phyloP scores from a whole-genome alignment of 345 rosid genomes.

The Aethionema arabicum region DNA sequence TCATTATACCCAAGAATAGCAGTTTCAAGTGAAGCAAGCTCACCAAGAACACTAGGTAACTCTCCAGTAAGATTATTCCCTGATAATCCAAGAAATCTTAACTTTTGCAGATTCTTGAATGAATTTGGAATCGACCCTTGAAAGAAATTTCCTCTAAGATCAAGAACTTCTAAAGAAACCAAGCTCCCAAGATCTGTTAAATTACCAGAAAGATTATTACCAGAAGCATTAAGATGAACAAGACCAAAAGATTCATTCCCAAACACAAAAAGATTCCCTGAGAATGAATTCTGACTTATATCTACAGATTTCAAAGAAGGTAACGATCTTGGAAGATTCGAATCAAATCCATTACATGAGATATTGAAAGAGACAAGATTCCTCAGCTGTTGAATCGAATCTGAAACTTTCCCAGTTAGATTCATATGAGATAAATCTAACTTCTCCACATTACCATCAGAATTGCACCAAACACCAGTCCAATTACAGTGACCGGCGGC shows the following conservation, averaged over 20 bases:
- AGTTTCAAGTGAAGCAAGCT: constrained; percentile 71
- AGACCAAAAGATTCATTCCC: constrained; percentile 62
- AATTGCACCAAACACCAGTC: constrained; percentile 80
- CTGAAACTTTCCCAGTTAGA: constrained; percentile 67
- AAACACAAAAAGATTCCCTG: constrained; percentile 47
- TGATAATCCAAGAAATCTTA: constrained; percentile 81
- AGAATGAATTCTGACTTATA: constrained; percentile 67
- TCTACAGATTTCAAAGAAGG: constrained; percentile 59
- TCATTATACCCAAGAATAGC: constrained; percentile 85
- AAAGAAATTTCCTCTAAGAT: constrained; percentile 86
- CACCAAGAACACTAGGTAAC: constrained; percentile 70
- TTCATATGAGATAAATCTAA: constrained; percentile 81
- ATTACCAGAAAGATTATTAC: constrained; percentile 71
- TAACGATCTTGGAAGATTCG: constrained; percentile 48
- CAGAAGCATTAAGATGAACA: constrained; percentile 70
- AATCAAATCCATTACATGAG: constrained; percentile 65
- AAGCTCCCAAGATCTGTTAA: constrained; percentile 73
- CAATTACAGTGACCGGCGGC: constrained; percentile 59
- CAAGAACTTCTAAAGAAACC: constrained; percentile 60
- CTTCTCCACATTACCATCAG: constrained; percentile 58
- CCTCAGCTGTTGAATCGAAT: constrained; percentile 49
- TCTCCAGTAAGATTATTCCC: constrained; percentile 86
- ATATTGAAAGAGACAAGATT: constrained; percentile 66
- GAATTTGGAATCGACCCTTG: constrained; percentile 70
- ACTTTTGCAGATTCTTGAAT: constrained; percentile 62